Evolutionary conservation across 768 basidiomycete species (phyloP).

Genomic region (Phaeotremella skinneri): DNA sequence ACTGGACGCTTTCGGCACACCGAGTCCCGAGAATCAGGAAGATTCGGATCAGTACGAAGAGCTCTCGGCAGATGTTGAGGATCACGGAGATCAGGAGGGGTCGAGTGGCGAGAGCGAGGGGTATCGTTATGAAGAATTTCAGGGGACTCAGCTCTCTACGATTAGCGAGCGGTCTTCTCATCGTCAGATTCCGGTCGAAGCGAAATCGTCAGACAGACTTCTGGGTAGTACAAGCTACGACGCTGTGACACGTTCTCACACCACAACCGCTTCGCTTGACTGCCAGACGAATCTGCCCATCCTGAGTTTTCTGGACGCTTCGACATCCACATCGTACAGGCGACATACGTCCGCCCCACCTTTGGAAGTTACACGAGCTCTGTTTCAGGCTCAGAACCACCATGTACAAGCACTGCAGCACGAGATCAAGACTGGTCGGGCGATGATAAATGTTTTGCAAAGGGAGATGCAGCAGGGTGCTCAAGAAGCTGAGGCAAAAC

Average conservation of each 20-base stretch:
- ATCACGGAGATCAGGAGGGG: slow-evolving; percentile 9
- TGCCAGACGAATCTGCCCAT: slow-evolving; percentile 9
- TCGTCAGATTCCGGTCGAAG: slow-evolving; percentile 10
- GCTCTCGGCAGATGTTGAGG: slow-evolving; percentile 18
- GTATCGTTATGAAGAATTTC: slow-evolving; percentile 1
- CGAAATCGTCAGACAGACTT: slow-evolving; percentile 1
- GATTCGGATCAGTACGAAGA: slow-evolving; percentile 13
- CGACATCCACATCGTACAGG: background rate
- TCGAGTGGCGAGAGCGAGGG: slow-evolving; percentile 1
- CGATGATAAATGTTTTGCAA: slow-evolving; percentile 11
- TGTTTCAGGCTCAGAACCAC: slow-evolving; percentile 22
- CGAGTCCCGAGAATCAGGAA: slow-evolving; percentile 6
- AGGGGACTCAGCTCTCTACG: slow-evolving; percentile 8
- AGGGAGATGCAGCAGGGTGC: slow-evolving; percentile 7
- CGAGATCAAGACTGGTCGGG: slow-evolving; percentile 15
- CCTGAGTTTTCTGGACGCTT: background rate
- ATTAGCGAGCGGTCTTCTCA: background rate
- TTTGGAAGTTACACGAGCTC: slow-evolving; percentile 8
- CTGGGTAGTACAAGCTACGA: background rate
- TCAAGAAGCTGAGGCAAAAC: slow-evolving; percentile 10
- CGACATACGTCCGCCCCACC: slow-evolving; percentile 18
- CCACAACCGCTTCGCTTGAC: slow-evolving; percentile 6
- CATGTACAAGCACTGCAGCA: slow-evolving; percentile 20
- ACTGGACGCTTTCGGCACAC: slow-evolving; percentile 39
- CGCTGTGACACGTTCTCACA: background rate